Conservation (phyloP, 192 early-diverging fungal genomes). For the Backusella luteola region DNA sequence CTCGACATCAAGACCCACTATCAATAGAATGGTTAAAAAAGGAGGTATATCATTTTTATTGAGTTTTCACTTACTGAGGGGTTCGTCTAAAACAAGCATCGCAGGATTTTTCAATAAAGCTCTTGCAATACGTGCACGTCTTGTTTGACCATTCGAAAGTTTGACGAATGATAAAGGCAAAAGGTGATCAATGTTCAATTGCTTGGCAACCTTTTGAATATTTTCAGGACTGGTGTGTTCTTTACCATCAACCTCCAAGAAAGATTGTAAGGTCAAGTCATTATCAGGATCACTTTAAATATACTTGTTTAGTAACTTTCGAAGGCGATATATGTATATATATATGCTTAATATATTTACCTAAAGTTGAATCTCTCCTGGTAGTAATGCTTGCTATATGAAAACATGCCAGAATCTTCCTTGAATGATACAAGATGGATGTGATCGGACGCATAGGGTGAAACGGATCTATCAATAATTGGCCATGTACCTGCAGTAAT, state of each 20-base stretch:
- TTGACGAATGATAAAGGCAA: slow-evolving; percentile 44
- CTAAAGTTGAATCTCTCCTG: slow-evolving; percentile 52
- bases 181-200: slow-evolving; percentile 27
- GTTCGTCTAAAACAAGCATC: slow-evolving; percentile 50
- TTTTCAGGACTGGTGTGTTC: slow-evolving; percentile 7
- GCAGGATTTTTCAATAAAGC: slow-evolving; percentile 28
- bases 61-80: slow-evolving; percentile 43
- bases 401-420: slow-evolving; percentile 28
- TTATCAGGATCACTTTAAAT: slow-evolving; percentile 36
- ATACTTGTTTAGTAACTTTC: not conserved
- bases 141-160: slow-evolving; percentile 47
- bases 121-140: slow-evolving; percentile 45
- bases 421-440: slow-evolving; percentile 32
- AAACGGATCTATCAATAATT: slow-evolving; percentile 18
- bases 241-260: slow-evolving; percentile 9
- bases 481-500: slow-evolving; percentile 21
- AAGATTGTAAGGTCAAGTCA: slow-evolving; percentile 26
- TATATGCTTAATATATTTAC: slow-evolving; percentile 7
- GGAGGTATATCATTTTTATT: not conserved
- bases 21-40: not conserved
- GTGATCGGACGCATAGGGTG: slow-evolving; percentile 28
- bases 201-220: slow-evolving; percentile 17
- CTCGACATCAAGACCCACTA: slow-evolving; percentile 54
- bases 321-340: not conserved
- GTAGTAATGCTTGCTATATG: slow-evolving; percentile 41